Base-by-base conservation (phyloP, 2,329 filamentous ascomycete species). In the Clonostachys solani region DNA sequence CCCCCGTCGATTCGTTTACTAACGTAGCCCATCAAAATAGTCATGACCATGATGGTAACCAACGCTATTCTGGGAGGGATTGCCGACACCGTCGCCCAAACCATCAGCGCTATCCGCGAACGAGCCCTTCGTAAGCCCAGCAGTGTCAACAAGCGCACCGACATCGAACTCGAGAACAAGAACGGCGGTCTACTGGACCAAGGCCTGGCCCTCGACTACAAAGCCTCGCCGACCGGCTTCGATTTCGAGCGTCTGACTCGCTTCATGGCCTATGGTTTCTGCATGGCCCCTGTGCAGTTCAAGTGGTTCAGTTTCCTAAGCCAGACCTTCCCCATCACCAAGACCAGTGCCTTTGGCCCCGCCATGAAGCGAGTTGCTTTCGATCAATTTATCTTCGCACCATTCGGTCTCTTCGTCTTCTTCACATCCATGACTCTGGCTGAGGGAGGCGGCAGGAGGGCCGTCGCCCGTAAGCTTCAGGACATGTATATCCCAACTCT, bases 11-110 rank as follows among this genome's bases (percentile, higher is more conserved):
- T 10, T 10, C 23, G 8, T 35, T 29, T 33, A 44, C 41, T 47
- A n/a, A 47, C 46, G 5, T 18, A 45, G 43, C 48, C 34, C 33
- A 23, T n/a, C 34, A 49, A 36, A 45, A 49, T 63, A 88, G 89
- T 99, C 40, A 81, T 99, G 60, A 99, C 94, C 52, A 99, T 95
- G 69, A 99, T 99, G 92, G 89, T 96, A 63, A 96, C 92, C 65
- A 99, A 99, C 73, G 89, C 94, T 56, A 86, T 97, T 48, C 83
- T 99, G 49, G 91, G 90, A 71, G 94, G 94, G 58, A 86, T 99
- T 56, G 94, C 94, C 67, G 94, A 99, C 68, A 97, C 94, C 34
- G 89, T 95, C 43, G 94, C 94, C 49, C 94, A 99, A 68, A 85
- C 88, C 49, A 87, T 99, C 63, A 95, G 94, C 4, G 83, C 91